Conservation (phyloP, 305 asterid species). For the Coffea humblotiana region DNA sequence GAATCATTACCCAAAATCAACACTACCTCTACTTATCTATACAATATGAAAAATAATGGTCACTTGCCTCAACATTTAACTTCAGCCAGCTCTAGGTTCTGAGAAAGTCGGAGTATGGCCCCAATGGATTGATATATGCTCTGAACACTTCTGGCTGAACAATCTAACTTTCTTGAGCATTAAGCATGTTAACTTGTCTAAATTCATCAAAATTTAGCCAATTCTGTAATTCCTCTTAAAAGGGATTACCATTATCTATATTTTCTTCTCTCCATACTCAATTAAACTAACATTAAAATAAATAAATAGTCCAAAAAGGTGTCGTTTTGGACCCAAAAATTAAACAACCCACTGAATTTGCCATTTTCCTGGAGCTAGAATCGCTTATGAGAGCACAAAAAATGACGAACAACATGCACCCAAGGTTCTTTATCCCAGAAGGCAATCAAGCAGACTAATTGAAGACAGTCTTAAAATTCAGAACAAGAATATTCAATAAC, state of each 20-base stretch:
- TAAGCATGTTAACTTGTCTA: background rate
- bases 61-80: background rate
- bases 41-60: background rate
- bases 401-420: background rate
- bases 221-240: too few species aligned
- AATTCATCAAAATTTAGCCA: background rate
- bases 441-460: background rate
- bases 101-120: background rate
- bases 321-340: background rate
- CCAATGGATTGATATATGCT: background rate
- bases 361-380: too few species aligned
- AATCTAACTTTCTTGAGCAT: background rate
- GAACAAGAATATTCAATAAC: background rate
- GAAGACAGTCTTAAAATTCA: background rate
- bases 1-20: background rate
- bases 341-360: background rate
- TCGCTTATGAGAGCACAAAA: background rate
- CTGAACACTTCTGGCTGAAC: background rate
- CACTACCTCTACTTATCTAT: background rate
- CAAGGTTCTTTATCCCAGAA: background rate
- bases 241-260: background rate
- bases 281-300: background rate
- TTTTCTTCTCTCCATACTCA: background rate
- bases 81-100: background rate
- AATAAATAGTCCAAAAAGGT: background rate